Conservation (phyloP, 106 monocot genomes). For the Xerophyta viscosa region DNA sequence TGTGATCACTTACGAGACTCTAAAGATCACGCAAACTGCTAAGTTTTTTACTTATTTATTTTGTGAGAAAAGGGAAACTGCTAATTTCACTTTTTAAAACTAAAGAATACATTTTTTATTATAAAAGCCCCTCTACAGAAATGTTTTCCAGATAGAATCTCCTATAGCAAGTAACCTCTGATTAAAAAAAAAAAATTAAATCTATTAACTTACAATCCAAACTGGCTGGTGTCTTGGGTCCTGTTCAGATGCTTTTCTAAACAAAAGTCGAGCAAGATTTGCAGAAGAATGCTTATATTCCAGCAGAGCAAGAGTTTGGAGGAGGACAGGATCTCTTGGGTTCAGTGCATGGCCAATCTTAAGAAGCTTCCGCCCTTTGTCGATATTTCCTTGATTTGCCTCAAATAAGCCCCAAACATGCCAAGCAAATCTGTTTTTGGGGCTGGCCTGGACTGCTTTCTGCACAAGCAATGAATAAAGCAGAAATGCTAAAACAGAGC, state of each 20-base stretch:
- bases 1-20: too few relatives aligned
- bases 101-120: background rate
- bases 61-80: too few relatives aligned
- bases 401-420: constrained; percentile 97
- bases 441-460: constrained; percentile 95
- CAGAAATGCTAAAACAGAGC: too few relatives aligned
- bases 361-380: constrained; percentile 81
- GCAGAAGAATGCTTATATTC: constrained; percentile 83
- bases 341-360: constrained; percentile 93
- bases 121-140: too few relatives aligned
- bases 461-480: constrained; percentile 30
- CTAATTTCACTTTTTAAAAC: too few relatives aligned
- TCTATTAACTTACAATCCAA: constrained; percentile 63
- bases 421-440: constrained; percentile 99
- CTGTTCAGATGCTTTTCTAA: constrained; percentile 71
- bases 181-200: too few relatives aligned
- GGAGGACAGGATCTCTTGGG: constrained; percentile 90
- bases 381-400: constrained; percentile 55
- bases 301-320: constrained; percentile 92
- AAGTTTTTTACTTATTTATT: too few relatives aligned
- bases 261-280: constrained; percentile 71
- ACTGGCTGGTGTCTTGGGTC: constrained; percentile 93
- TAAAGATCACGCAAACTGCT: too few relatives aligned
- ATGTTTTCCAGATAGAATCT: too few relatives aligned
- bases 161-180: too few relatives aligned